Evolutionary conservation across 2,329 filamentous ascomycete genomes (phyloP).

Genomic region (Madurella fahalii): DNA sequence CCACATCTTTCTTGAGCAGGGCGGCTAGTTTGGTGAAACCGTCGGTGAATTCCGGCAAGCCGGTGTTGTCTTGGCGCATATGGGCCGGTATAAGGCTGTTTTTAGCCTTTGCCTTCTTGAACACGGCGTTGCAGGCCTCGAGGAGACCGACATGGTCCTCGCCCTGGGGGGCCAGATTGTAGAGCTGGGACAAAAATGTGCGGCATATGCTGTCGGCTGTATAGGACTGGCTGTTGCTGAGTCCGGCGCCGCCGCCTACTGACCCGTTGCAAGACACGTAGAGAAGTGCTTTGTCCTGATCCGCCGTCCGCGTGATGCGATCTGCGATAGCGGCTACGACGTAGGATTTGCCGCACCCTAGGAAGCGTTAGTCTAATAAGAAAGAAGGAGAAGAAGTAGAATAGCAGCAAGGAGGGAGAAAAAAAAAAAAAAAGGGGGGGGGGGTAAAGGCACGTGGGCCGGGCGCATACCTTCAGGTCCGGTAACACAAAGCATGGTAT

Average conservation of each 20-base stretch:
- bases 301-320: constrained; percentile 3
- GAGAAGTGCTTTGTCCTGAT: constrained; percentile 9
- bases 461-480: constrained; percentile 17
- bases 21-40: constrained; percentile 10
- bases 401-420: no score
- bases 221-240: constrained; percentile 1
- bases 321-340: constrained; percentile 18
- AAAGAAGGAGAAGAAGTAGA: no score
- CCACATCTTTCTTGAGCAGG: constrained; percentile 14
- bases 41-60: constrained; percentile 20
- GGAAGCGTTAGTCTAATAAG: background rate
- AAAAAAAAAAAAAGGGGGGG: background rate
- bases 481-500: constrained; percentile 13
- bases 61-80: constrained; percentile 10
- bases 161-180: constrained; percentile 16
- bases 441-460: background rate
- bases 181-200: constrained; percentile 19
- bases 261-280: constrained; percentile 17
- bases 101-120: constrained; percentile 18
- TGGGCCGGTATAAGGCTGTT: background rate
- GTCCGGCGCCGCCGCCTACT: background rate
- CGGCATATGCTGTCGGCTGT: constrained; percentile 20
- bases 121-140: constrained; percentile 22
- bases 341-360: constrained; percentile 21
- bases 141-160: constrained; percentile 16